Percentiles rank a stretch among this genome's conserved stretches.
Conservation (phyloP, 768 basidiomycete genomes). For the Tephrocybe rancida region DNA sequence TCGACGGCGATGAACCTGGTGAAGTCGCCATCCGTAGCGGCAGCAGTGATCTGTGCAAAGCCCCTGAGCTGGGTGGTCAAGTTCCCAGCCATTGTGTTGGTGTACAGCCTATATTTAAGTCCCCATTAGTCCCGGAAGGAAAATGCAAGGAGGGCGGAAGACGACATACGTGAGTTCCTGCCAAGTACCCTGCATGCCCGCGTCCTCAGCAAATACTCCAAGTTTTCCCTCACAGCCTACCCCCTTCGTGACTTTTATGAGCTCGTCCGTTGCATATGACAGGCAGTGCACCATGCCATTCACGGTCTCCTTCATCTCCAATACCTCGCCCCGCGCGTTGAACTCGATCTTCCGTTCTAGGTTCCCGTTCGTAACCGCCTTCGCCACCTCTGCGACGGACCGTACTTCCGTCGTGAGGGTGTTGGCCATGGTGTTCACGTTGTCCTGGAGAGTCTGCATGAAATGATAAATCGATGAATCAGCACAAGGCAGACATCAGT, state of each 20-base stretch:
- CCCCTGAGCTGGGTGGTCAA: conserved; percentile 98
- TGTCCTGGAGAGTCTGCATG: conserved; percentile 61
- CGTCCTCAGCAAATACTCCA: conserved; percentile 96
- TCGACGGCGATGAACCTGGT: conserved; percentile 99
- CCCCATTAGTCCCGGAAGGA: background rate
- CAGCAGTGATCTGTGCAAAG: conserved; percentile 97
- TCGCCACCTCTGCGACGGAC: conserved; percentile 85
- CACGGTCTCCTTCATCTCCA: conserved; percentile 88
- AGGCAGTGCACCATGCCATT: conserved; percentile 91
- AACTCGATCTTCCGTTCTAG: conserved; percentile 92
- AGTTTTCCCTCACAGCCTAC: conserved; percentile 98
- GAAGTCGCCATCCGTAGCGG: conserved; percentile 98
- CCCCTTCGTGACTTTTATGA: conserved; percentile 85
- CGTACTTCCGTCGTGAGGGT: conserved; percentile 92
- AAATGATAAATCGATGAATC: too few species aligned
- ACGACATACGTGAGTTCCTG: conserved; percentile 91
- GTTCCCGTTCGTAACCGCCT: conserved; percentile 92
- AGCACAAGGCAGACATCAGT: too few species aligned
- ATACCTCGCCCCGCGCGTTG: conserved; percentile 90
- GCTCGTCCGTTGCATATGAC: conserved; percentile 86
- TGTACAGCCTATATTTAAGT: conserved; percentile 69
- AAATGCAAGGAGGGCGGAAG: background rate
- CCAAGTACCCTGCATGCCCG: conserved; percentile 97
- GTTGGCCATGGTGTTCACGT: conserved; percentile 89
- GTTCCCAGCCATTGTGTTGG: conserved; percentile 97